Evolutionary conservation across 2,329 filamentous ascomycete genomes (phyloP).

Genomic region (Stromatinia cepivora): DNA sequence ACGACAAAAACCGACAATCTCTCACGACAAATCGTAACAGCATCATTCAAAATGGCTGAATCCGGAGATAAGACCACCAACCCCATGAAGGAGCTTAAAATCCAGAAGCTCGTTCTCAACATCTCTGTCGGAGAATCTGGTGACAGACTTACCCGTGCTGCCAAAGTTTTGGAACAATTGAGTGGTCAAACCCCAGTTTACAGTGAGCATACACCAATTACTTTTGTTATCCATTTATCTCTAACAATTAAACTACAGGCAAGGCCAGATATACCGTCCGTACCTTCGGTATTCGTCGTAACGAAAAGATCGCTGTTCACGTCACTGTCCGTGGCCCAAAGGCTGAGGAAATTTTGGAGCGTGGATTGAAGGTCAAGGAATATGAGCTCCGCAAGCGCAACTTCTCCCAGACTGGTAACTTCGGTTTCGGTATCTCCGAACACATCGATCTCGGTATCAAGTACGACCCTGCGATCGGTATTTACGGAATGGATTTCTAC

Average conservation of each 20-base stretch:
- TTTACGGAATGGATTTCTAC: conserved; percentile 99
- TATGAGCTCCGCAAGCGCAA: conserved; percentile 99
- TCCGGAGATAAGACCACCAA: conserved; percentile 78
- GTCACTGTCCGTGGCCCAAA: conserved; percentile 99
- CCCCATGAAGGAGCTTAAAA: conserved; percentile 99
- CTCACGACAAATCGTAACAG: conserved; percentile 29
- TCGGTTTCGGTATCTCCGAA: conserved; percentile 99
- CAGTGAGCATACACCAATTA: conserved; percentile 61
- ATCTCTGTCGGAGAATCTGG: conserved; percentile 99
- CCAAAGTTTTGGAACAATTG: conserved; percentile 99
- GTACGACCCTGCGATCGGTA: conserved; percentile 97
- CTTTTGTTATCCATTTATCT: conserved; percentile 23
- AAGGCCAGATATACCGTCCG: conserved; percentile 99
- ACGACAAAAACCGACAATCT: conserved; percentile 31
- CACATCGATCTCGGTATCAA: conserved; percentile 99
- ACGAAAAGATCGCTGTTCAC: conserved; percentile 99
- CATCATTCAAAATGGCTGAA: conserved; percentile 57
- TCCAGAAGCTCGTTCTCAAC: conserved; percentile 99
- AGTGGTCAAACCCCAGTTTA: conserved; percentile 99
- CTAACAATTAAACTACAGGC: conserved; percentile 54
- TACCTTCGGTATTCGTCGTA: conserved; percentile 99
- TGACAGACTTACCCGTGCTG: conserved; percentile 99
- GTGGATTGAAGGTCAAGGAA: conserved; percentile 99
- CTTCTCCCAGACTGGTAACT: conserved; percentile 99
- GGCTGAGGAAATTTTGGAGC: conserved; percentile 99